These are phyloP conservation scores for Pythium aristosporum DNA, from an alignment of 352 stramenopile species.

Conservation along the genomic window DNA sequence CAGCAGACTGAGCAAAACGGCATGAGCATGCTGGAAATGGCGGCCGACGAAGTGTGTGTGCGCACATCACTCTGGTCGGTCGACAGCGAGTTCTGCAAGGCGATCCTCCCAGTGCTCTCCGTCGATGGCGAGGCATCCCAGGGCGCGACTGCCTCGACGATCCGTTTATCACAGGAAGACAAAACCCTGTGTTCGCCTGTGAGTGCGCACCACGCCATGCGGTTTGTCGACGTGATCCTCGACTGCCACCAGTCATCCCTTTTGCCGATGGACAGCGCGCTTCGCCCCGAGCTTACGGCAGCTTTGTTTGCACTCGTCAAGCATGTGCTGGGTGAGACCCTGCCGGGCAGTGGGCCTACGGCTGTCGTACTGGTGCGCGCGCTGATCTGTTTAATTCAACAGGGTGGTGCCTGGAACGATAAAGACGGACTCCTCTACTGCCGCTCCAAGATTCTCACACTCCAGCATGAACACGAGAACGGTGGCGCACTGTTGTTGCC, in stretches of 20 bases:
- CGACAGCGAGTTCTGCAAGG: conserved; percentile 52
- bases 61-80: conserved; percentile 75
- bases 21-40: conserved; percentile 27
- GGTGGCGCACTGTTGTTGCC: conserved; percentile 72
- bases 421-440: conserved; percentile 76
- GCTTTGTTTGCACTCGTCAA: conserved; percentile 75
- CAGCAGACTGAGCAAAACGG: conserved; percentile 24
- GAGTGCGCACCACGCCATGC: conserved; percentile 56
- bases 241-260: conserved; percentile 32
- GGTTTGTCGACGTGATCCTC: conserved; percentile 65
- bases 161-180: conserved; percentile 75
- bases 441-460: conserved; percentile 81
- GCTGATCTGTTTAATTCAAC: conserved; percentile 65
- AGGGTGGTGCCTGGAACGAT: conserved; percentile 65
- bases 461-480: conserved; percentile 80
- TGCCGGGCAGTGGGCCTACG: conserved; percentile 42
- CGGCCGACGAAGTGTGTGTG: conserved; percentile 48
- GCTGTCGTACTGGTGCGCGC: conserved; percentile 64
- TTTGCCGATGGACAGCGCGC: conserved; percentile 9
- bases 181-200: conserved; percentile 66
- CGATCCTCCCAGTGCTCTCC: conserved; percentile 67
- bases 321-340: conserved; percentile 66
- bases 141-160: conserved; percentile 35
- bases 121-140: conserved; percentile 32
- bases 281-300: conserved; percentile 57